phyloP scores from a whole-genome alignment of 768 basidiomycete genomes.

The Leucocoprinus sp. region DNA sequence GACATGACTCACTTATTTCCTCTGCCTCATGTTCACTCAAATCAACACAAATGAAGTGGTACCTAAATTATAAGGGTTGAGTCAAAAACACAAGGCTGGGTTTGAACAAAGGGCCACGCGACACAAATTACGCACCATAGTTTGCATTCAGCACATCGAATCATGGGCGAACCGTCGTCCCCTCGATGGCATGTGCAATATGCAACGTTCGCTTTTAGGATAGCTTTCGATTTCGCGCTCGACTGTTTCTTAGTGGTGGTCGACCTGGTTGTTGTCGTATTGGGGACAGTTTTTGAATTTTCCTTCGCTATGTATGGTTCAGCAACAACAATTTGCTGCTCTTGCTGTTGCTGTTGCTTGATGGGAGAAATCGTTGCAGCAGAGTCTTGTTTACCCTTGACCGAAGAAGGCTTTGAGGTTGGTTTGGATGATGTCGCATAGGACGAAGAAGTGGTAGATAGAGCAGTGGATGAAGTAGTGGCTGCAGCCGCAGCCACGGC shows the following conservation, averaged over 20 bases:
- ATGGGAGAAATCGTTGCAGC: neutral
- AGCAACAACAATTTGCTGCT: neutral
- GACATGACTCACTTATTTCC: slow-evolving; percentile 60
- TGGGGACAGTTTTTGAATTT: slow-evolving; percentile 15
- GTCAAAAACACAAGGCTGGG: neutral
- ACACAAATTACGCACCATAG: slow-evolving; percentile 58
- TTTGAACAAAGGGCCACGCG: neutral
- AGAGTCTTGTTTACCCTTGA: slow-evolving; percentile 7
- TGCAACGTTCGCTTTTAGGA: slow-evolving; percentile 17
- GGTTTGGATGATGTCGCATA: slow-evolving; percentile 3
- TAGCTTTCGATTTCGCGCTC: slow-evolving; percentile 10
- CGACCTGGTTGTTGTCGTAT: slow-evolving; percentile 14
- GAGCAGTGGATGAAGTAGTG: slow-evolving; percentile 12
- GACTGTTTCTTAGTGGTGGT: slow-evolving; percentile 11
- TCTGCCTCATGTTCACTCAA: slow-evolving; percentile 58
- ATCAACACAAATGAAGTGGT: slow-evolving; percentile 73
- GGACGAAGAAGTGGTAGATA: slow-evolving; percentile 6
- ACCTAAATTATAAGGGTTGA: slow-evolving; percentile 39
- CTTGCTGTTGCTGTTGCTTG: slow-evolving; percentile 8
- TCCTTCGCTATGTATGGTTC: slow-evolving; percentile 19
- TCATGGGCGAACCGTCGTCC: slow-evolving; percentile 80
- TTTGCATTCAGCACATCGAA: slow-evolving; percentile 60
- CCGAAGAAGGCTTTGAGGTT: slow-evolving; percentile 9
- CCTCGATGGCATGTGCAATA: slow-evolving; percentile 60
- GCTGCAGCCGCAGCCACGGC: slow-evolving; percentile 18